A percentile compares a stretch with the other conserved stretches of the same genome.
These are phyloP conservation scores for Huntiella savannae DNA, from an alignment of 2,329 filamentous ascomycete genomes.

Conservation along the genomic window DNA sequence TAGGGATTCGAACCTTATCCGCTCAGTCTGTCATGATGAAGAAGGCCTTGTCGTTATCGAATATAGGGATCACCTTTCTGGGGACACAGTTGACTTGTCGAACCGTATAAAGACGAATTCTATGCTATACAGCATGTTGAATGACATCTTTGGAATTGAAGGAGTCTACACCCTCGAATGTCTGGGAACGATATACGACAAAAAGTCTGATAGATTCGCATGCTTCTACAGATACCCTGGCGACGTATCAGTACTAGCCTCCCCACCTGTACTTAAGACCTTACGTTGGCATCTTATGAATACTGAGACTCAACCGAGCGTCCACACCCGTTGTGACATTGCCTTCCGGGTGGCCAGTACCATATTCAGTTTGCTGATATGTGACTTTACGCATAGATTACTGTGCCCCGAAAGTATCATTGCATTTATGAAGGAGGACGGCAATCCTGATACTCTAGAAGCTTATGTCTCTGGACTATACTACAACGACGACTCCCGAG, in stretches of 20 bases:
- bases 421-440: neutral
- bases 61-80: too few relatives aligned
- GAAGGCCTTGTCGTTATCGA: too few relatives aligned
- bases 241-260: neutral
- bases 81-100: too few relatives aligned
- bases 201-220: neutral
- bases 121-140: too few relatives aligned
- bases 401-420: neutral
- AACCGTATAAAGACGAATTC: too few relatives aligned
- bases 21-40: too few relatives aligned
- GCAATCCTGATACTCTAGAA: neutral
- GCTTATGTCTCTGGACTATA: neutral
- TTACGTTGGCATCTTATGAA: neutral
- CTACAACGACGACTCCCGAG: neutral
- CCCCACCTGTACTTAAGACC: neutral
- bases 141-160: too few relatives aligned
- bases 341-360: neutral
- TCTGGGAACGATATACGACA: too few relatives aligned
- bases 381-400: neutral
- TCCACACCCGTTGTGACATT: neutral
- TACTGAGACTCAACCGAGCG: neutral
- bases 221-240: neutral
- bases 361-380: neutral
- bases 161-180: too few relatives aligned
- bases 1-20: too few relatives aligned